Evolutionary conservation across 2,329 filamentous ascomycete species (phyloP).

Genomic region (Incumbomyces lentus): DNA sequence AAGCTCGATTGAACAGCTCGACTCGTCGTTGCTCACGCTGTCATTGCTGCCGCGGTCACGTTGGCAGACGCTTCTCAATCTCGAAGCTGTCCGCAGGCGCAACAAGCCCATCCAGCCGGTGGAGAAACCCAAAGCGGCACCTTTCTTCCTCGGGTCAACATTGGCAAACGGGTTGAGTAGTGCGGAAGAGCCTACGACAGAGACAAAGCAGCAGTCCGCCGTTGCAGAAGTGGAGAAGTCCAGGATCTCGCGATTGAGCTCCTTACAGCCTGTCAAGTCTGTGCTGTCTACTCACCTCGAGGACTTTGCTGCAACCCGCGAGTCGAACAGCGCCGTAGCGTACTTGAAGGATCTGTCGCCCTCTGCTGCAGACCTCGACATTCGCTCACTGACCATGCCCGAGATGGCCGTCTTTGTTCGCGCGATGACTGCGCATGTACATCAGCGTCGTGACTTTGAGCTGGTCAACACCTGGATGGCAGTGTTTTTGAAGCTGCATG

Average conservation of each 20-base stretch:
- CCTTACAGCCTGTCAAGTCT: slow-evolving; percentile 25
- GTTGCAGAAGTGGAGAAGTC: slow-evolving; percentile 34
- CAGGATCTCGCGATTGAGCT: slow-evolving; percentile 59
- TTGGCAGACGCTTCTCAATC: slow-evolving; percentile 89
- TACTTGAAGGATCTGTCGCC: slow-evolving; percentile 74
- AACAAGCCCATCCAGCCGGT: slow-evolving; percentile 91
- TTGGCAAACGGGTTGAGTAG: slow-evolving; percentile 17
- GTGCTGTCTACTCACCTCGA: slow-evolving; percentile 6
- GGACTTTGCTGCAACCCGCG: slow-evolving; percentile 33
- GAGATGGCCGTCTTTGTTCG: slow-evolving; percentile 71
- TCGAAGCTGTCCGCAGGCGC: slow-evolving; percentile 80
- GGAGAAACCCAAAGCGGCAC: slow-evolving; percentile 85
- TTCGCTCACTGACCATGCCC: slow-evolving; percentile 67
- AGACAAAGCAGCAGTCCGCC: slow-evolving; percentile 4
- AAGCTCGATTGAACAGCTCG: slow-evolving; percentile 61
- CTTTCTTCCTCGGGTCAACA: slow-evolving; percentile 70
- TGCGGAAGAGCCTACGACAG: slow-evolving; percentile 9
- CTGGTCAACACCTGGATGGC: slow-evolving; percentile 96
- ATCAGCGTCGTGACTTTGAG: slow-evolving; percentile 68
- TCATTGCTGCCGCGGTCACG: slow-evolving; percentile 79
- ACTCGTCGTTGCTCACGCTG: slow-evolving; percentile 71
- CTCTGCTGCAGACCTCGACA: slow-evolving; percentile 77
- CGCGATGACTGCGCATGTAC: slow-evolving; percentile 64
- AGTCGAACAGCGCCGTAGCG: slow-evolving; percentile 61
- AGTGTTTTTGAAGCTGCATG: slow-evolving; percentile 76